These are phyloP conservation scores for Boletellus deceptivus DNA, from an alignment of 1,284 basidiomycete species.

Conservation along the genomic window DNA sequence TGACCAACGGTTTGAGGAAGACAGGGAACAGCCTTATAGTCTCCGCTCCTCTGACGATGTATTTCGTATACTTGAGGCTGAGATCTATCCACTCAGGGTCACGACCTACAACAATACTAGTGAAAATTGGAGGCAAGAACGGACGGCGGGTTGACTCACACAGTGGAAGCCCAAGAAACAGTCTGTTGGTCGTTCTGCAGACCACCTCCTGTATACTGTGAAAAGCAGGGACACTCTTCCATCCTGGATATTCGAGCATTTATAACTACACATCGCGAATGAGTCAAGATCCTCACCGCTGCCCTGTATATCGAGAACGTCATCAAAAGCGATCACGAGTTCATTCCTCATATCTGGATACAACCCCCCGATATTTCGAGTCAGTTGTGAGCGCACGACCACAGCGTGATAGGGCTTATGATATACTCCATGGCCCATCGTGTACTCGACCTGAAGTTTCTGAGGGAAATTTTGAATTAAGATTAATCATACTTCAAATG, in stretches of 20 bases:
- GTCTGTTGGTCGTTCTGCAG: conserved; percentile 35
- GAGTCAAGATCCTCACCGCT: conserved; percentile 14
- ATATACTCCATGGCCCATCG: conserved; percentile 23
- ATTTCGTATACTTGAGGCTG: no score
- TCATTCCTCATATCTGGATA: conserved; percentile 35
- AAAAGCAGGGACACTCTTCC: neutral
- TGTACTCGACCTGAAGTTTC: no score
- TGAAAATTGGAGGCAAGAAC: no score
- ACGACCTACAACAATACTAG: no score
- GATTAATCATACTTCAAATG: no score
- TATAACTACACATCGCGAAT: neutral
- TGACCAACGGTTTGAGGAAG: no score
- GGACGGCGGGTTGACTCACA: neutral
- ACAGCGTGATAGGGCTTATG: conserved; percentile 31
- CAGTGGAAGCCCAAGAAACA: conserved; percentile 39
- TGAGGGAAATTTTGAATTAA: no score
- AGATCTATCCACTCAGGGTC: no score
- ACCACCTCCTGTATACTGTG: conserved; percentile 28
- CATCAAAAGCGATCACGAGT: conserved; percentile 29
- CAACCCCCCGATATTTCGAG: conserved; percentile 28
- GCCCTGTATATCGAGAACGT: conserved; percentile 15
- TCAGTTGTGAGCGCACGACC: conserved; percentile 30
- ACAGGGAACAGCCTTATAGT: no score
- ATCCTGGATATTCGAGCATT: no score
- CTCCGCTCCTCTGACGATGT: no score